Base-by-base conservation (phyloP, 805 yeast genomes). In the Sugiyamaella floridensis region DNA sequence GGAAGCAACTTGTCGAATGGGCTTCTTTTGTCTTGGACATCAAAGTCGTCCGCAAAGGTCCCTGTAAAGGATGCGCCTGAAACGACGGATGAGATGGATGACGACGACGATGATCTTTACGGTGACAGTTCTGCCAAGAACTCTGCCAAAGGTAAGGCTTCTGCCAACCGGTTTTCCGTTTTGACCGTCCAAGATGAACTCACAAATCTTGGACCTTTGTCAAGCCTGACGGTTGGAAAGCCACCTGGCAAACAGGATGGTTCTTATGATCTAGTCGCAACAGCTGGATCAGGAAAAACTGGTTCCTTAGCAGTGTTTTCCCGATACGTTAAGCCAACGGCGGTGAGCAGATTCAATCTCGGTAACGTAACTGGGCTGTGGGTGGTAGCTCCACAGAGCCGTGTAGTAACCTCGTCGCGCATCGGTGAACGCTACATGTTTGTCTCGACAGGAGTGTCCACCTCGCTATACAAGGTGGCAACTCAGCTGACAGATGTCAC, bases 341-440 rank as follows among this genome's bases (percentile, higher is more conserved):
- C 89, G 8, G 77, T 79, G 49, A 79, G 87, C 1, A 82, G 89
- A 2, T 73, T 87, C 50, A 82, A 76, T 86, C 61, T 89, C 95
- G 95, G 85, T 86, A 43, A 67, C 87, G 28, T 68, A 72, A 54
- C 50, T 43, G 43, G 47, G 40, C 34, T 56, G 26, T 58, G 59
- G 59, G 34, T 59, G 2, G 32, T 58, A n/a, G 51, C 55, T 11
- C 55, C 58, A 7, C 48, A 43, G 20, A 52, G 52, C 40, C 45
- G 44, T n/a, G 52, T 47, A 2, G 56, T 48, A 16, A 52, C 52
- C 1, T 69, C 72, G 47, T 54, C 67, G 14, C 63, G 67, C 45
- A 68, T 70, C 47, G 72, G 73, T 32, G 81, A 81, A 61, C 76
- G 76, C 55, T 86, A 77, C 62, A 70, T 88, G 47, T 75, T 88